Evolutionary conservation across 2,329 filamentous ascomycete genomes (phyloP), one percentile per base, ranked within the genome.

Genomic region (Colletotrichum australisinense): DNA sequence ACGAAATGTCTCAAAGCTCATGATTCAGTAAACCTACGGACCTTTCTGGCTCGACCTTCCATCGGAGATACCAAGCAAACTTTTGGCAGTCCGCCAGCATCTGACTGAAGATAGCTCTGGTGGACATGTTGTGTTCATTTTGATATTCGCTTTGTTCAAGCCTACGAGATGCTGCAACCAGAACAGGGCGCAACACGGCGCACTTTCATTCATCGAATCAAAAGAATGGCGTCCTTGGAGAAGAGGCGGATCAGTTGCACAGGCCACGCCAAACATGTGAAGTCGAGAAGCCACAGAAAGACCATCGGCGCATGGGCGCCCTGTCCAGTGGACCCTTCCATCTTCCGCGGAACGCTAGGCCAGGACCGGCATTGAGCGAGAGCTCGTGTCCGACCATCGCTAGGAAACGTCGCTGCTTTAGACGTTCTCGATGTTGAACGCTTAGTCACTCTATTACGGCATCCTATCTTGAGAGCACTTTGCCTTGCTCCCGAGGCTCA

Each of bases 231-330:
- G 67, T 62, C 60, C 42, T 62, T 32, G 35, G 22, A 60, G 52
- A 60, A 19, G 60, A 62, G 49, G 16, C 46, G 60, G 60, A 67
- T 52, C 19, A 24, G 26, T 19, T 30, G 69, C 72, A 72, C 72
- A 63, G 72, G 63, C 69, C 72, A 63, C 52, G 28, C 38, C 63
- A 62, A 67, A 30, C 69, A 74, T 74, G 72, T 72, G 72, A 74
- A 74, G 69, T 64, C 32, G 32, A 59, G 59, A 69, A 73, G 70
- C 66, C 58, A 72, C 66, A n/a, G 24, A n/a, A n/a, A n/a, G 8
- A n/a, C 56, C 67, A 42, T 24, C 26, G 59, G 24, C 14, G 67
- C 59, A 73, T 65, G 53, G 70, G 55, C 60, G 42, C 67, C 59
- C 32, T 60, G 32, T 16, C 26, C 35, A 46, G 71, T 62, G 68